phyloP scores from a whole-genome alignment of 805 yeast genomes.

The Pichia deserticola region DNA sequence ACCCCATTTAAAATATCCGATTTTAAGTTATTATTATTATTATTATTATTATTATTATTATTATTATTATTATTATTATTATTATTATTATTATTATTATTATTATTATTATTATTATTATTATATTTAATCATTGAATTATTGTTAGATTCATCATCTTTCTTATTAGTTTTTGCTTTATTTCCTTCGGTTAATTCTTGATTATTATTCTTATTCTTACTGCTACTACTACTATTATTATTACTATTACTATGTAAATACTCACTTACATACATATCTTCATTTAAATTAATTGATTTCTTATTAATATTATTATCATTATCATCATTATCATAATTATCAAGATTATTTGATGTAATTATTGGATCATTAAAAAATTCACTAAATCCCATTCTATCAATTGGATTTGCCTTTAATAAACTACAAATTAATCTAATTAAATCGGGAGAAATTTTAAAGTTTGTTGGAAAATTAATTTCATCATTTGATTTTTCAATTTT shows the following conservation, averaged over 20 bases:
- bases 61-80: background rate
- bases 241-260: slow-evolving; percentile 31
- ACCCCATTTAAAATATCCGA: background rate
- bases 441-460: slow-evolving; percentile 55
- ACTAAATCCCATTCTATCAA: slow-evolving; percentile 78
- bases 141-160: too few relatives aligned
- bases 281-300: slow-evolving; percentile 57
- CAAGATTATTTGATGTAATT: slow-evolving; percentile 38
- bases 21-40: background rate
- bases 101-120: slow-evolving; percentile 1
- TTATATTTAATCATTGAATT: background rate
- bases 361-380: slow-evolving; percentile 79
- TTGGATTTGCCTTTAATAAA: slow-evolving; percentile 74
- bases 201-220: background rate
- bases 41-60: slow-evolving; percentile 3
- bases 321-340: slow-evolving; percentile 35
- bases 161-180: too few relatives aligned
- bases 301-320: slow-evolving; percentile 50
- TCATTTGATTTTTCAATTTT: slow-evolving; percentile 81
- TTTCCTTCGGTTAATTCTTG: too few relatives aligned
- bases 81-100: too few relatives aligned
- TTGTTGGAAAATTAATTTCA: slow-evolving; percentile 65
- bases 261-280: slow-evolving; percentile 78
- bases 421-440: slow-evolving; percentile 66
- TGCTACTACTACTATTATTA: background rate